Conservation (phyloP, 2,329 filamentous ascomycete species). For the Ascochyta fabae region DNA sequence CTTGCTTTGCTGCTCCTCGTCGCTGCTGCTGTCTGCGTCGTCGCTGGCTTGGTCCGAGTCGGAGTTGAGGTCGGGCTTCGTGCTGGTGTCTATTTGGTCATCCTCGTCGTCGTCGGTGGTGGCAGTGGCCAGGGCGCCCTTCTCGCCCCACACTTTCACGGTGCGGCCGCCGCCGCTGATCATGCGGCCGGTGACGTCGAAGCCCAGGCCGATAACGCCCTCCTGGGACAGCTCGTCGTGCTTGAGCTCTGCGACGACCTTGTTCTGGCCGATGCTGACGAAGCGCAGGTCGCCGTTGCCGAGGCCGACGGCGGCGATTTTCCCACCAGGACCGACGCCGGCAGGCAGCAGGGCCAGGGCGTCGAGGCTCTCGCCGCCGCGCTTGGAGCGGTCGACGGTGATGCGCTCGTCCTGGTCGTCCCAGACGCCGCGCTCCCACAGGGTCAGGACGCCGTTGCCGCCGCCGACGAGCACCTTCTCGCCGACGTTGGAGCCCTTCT, state of each 20-base stretch:
- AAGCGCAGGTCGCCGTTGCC: conserved; percentile 82
- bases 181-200: conserved; percentile 84
- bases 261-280: conserved; percentile 75
- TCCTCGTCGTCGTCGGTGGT: conserved; percentile 58
- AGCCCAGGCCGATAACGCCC: conserved; percentile 79
- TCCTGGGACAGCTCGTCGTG: conserved; percentile 80
- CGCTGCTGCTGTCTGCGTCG: conserved; percentile 53
- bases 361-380: conserved; percentile 80
- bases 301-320: conserved; percentile 78
- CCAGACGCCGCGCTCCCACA: conserved; percentile 96
- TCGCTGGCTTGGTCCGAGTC: conserved; percentile 58
- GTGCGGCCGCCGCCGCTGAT: conserved; percentile 86
- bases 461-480: conserved; percentile 79
- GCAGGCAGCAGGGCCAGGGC: conserved; percentile 75
- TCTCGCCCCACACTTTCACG: conserved; percentile 89
- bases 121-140: conserved; percentile 62
- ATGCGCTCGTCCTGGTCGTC: conserved; percentile 93
- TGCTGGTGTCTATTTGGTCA: conserved; percentile 27
- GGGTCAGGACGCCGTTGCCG: conserved; percentile 79
- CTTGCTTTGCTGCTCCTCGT: conserved; percentile 51
- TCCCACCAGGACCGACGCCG: conserved; percentile 69
- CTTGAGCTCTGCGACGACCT: conserved; percentile 69
- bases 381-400: conserved; percentile 68
- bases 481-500: conserved; percentile 72
- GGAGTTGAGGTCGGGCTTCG: conserved; percentile 39